phyloP scores from a whole-genome alignment of 2,329 filamentous ascomycete species.

The Colletotrichum tropicale region DNA sequence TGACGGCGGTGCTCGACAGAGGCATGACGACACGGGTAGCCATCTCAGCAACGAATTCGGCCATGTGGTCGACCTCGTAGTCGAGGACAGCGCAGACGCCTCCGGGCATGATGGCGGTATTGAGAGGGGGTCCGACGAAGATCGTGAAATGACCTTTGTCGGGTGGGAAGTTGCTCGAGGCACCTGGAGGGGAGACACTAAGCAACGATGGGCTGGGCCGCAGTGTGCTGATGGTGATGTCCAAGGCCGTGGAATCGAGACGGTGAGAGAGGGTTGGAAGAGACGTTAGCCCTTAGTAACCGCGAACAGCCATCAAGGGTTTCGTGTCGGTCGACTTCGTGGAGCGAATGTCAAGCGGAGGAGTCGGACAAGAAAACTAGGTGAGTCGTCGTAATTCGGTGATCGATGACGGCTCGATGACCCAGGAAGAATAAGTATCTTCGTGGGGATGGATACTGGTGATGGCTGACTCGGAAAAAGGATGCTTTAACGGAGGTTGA shows the following conservation, averaged over 20 bases:
- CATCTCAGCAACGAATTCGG: slow-evolving; percentile 93
- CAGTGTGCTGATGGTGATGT: background rate
- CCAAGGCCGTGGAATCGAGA: background rate
- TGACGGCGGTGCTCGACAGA: slow-evolving; percentile 49
- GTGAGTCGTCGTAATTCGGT: background rate
- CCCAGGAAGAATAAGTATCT: background rate
- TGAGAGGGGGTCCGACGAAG: slow-evolving; percentile 38
- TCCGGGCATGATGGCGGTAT: slow-evolving; percentile 66
- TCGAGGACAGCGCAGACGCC: slow-evolving; percentile 93
- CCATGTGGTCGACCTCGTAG: slow-evolving; percentile 96
- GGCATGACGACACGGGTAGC: slow-evolving; percentile 65
- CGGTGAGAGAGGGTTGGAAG: background rate
- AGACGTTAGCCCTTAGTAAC: slow-evolving; percentile 7
- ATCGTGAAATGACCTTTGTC: slow-evolving; percentile 44
- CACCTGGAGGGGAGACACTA: background rate
- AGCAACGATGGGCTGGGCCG: background rate
- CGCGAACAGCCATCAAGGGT: slow-evolving; percentile 17
- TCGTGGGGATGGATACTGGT: background rate
- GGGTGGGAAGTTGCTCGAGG: slow-evolving; percentile 22
- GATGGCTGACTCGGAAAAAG: slow-evolving; percentile 5
- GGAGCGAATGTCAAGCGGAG: background rate
- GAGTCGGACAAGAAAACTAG: background rate
- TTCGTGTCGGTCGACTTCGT: background rate
- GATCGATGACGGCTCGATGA: background rate
- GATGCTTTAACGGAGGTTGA: background rate